phyloP scores from a whole-genome alignment of 345 rosid genomes.

The Lenwebbia sp. region DNA sequence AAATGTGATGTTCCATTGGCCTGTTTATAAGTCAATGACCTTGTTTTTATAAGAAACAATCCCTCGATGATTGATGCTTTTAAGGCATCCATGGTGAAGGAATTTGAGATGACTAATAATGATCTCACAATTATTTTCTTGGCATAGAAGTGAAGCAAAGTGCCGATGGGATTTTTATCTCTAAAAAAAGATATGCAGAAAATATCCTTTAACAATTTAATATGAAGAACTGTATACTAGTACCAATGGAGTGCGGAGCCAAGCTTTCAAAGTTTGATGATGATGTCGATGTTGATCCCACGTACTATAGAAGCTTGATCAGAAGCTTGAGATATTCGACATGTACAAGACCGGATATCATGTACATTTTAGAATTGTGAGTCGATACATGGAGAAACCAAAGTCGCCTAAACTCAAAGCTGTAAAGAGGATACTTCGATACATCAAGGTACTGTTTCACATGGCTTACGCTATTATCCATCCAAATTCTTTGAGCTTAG shows the following conservation, averaged over 20 bases:
- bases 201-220: not conserved
- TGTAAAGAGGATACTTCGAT: not conserved
- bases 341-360: not conserved
- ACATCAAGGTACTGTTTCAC: not conserved
- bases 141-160: slow-evolving; percentile 1
- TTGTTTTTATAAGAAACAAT: not conserved
- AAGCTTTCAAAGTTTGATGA: not conserved
- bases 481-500: not conserved
- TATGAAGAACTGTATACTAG: not conserved
- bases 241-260: not conserved
- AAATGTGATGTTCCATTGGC: not conserved
- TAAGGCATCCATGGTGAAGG: not conserved
- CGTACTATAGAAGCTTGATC: not conserved
- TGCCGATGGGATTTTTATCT: not conserved
- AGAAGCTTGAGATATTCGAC: slow-evolving; percentile 1
- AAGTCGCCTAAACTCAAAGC: not conserved
- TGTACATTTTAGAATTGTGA: not conserved
- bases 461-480: not conserved
- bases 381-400: not conserved
- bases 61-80: not conserved
- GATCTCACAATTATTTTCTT: not conserved
- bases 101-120: not conserved
- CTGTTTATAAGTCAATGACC: not conserved
- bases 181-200: not conserved
- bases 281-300: not conserved